These are phyloP conservation scores for Xylariales sp. DNA, from an alignment of 2,329 filamentous ascomycete species.

Conservation along the genomic window DNA sequence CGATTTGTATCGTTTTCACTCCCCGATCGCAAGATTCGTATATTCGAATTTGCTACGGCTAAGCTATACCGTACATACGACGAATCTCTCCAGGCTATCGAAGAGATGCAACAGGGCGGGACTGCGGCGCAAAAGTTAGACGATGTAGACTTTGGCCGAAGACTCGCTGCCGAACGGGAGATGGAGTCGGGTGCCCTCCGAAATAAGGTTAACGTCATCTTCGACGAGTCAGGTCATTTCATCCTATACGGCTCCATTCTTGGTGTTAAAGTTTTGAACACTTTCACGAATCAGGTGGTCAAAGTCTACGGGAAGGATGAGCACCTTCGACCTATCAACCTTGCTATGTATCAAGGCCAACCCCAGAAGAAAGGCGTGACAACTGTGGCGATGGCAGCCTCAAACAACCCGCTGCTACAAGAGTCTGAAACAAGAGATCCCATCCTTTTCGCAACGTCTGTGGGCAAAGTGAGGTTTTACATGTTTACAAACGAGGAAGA, in stretches of 20 bases:
- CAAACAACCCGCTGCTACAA: conserved; percentile 89
- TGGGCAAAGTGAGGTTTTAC: conserved; percentile 93
- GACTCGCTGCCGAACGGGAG: conserved; percentile 87
- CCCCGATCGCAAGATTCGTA: conserved; percentile 89
- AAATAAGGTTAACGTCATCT: conserved; percentile 84
- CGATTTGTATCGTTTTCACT: conserved; percentile 92
- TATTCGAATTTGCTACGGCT: conserved; percentile 91
- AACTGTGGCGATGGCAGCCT: conserved; percentile 97
- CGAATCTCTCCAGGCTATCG: conserved; percentile 88
- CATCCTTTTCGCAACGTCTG: conserved; percentile 84
- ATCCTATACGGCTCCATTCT: conserved; percentile 92
- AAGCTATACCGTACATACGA: conserved; percentile 95
- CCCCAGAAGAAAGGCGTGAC: conserved; percentile 93
- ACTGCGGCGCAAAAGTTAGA: conserved; percentile 85
- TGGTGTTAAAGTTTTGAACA: conserved; percentile 96
- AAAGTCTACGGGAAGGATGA: conserved; percentile 93
- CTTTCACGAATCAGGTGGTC: conserved; percentile 90
- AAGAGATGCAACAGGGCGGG: conserved; percentile 96
- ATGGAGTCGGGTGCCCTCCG: conserved; percentile 76
- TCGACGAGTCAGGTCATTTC: conserved; percentile 96
- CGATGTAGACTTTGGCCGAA: conserved; percentile 89
- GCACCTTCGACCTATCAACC: conserved; percentile 82
- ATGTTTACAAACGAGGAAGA: conserved; percentile 95
- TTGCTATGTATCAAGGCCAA: conserved; percentile 92
- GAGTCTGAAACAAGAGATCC: conserved; percentile 93